Evolutionary conservation across 1,139 yeast species (phyloP), one percentile per base, ranked within the genome.

Genomic region (Saccharomyces pastorianus): DNA sequence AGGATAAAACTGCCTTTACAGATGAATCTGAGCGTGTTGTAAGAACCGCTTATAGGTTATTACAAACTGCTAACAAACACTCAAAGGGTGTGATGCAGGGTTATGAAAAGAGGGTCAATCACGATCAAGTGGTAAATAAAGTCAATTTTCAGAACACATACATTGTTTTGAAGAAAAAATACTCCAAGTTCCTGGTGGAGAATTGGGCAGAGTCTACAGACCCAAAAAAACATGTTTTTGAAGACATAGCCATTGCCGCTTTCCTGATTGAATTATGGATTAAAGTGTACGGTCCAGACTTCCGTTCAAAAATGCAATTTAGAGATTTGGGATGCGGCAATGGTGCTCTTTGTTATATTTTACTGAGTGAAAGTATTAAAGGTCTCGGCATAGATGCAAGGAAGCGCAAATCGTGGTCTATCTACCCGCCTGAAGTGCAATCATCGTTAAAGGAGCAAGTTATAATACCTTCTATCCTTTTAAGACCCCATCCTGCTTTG

Each of bases 291-390:
- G 69, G 70, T 5, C 55, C 57, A 6, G 66, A 72, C 41, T 70
- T 70, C 44, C 74, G 75, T 34, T 65, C 72, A 2, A 73, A 73
- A 14, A 82, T 88, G 66, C 83, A 85, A 60, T 91, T 91, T 66
- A 78, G 95, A 57, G 99, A 93, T 69, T 70, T 91, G 55, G 99
- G 99, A 0, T 93, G 99, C 73, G 99, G 99, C 7, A 93, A 93
- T 70, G 99, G 98, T 1, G 75, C 89, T 20, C 73, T 93, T 51
- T 96, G 89, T 6, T 81, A 88, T 63, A 81, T 93, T 27, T 74
- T 93, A 49, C 74, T 79, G 11, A 74, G 76, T 74, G 98, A 91
- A 71, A 98, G 98, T 0, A 88, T 81, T 62, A 73, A 67, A 42
- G 98, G 98, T 1, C 71, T 78, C 53, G 99, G 98, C 7, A 82